Evolutionary conservation across 495 filamentous ascomycete genomes (phyloP), one percentile per base, ranked within the genome.

Genomic region (Penicillium paxilli): DNA sequence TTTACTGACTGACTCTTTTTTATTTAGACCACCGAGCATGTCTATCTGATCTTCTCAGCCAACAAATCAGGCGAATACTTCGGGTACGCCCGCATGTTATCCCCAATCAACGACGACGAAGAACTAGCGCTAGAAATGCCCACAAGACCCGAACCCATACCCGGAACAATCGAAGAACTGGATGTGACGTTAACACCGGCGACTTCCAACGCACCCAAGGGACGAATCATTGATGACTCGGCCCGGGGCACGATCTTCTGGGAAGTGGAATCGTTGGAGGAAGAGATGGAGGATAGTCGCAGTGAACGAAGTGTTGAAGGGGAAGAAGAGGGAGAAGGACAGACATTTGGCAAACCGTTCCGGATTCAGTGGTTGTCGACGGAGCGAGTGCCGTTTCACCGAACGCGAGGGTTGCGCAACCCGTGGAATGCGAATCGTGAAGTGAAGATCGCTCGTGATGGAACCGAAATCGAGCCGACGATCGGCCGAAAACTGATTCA

Each of bases 21-120:
- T 45, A 8, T 4, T 45, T 52, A 96, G 92, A 78, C 73, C 14
- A 83, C 87, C 19, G 89, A 95, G 44, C 88, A 90, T 64, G 92
- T 98, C n/a, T 97, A 93, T 62, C 79, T 98, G 25, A 86, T 98
- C 21, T 98, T 98, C 69, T 97, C 92, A 12, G 94, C 92, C 11
- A 98, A 98, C 72, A 98, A 97, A 63, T 98, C 94, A 0, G 94
- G 94, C 17, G 94, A 97, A 70, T 98, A 97, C 62, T 97, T 94
- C 68, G 94, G 94, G 21, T 96, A 96, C 58, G 94, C 92, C 12
- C 84, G 90, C 35, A 98, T 98, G 94, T 78, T 79, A 16, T 97
- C 94, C 44, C 79, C 83, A 7, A 96, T 97, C 67, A 83, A 82
- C 60, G 84, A 92, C 49, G 86, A 93, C 60, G 82, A 86, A 23